Evolutionary conservation across 2,329 filamentous ascomycete species (phyloP).

Genomic region (Scytalidium sp.): DNA sequence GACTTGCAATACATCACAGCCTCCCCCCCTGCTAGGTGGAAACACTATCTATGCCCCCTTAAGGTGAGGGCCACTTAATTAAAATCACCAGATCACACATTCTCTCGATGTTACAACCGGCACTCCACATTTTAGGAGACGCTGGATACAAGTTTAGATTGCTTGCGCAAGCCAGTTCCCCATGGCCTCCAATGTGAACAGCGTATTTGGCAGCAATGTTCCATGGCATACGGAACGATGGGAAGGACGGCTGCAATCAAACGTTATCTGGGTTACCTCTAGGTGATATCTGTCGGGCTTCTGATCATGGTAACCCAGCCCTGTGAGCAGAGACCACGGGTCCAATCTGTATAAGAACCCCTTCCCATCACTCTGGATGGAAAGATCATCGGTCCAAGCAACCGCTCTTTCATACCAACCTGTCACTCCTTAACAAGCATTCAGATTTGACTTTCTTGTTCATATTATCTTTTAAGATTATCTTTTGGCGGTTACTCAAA

Average conservation of each 20-base stretch:
- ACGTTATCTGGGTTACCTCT: neutral
- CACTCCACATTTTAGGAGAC: neutral
- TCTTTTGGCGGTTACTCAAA: constrained; percentile 3
- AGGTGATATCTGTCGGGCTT: neutral
- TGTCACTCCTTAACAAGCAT: neutral
- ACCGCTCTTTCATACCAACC: neutral
- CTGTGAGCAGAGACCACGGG: neutral
- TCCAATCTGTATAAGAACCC: neutral
- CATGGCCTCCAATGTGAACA: neutral
- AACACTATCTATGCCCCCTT: neutral
- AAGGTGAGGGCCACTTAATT: neutral
- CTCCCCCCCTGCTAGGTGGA: neutral
- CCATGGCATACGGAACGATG: neutral
- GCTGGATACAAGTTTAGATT: neutral
- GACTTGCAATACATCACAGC: neutral
- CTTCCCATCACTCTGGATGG: neutral
- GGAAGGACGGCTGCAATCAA: neutral
- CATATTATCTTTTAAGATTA: neutral
- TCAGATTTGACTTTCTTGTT: neutral
- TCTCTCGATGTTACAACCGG: neutral
- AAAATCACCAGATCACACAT: neutral
- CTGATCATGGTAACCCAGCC: neutral
- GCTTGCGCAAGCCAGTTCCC: neutral
- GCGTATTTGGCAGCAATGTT: neutral
- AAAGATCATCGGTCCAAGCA: neutral